Percentiles rank a stretch among this genome's conserved stretches.
Evolutionary conservation across 805 yeast genomes (phyloP).

Genomic region (Starmera quercuum): DNA sequence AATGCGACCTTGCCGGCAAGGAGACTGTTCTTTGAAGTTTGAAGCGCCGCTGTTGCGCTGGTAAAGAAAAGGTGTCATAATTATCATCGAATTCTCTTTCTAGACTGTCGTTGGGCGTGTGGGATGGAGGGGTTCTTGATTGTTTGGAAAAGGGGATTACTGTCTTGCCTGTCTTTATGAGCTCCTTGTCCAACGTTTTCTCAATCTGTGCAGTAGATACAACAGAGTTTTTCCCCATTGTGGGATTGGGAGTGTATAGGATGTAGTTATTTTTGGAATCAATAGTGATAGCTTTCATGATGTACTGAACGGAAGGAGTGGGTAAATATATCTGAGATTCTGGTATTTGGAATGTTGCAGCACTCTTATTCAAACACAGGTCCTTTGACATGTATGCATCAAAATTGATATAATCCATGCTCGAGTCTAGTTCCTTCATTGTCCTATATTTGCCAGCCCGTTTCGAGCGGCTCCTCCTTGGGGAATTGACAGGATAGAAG

Average conservation of each 20-base stretch:
- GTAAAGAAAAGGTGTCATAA: not conserved
- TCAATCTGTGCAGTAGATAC: conserved; percentile 12
- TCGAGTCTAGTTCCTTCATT: conserved; percentile 13
- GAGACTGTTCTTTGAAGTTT: conserved; percentile 14
- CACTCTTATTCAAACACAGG: conserved; percentile 12
- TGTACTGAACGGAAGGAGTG: conserved; percentile 7
- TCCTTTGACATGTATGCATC: conserved; percentile 17
- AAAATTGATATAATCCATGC: conserved; percentile 14
- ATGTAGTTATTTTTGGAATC: conserved; percentile 20
- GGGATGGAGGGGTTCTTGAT: not conserved
- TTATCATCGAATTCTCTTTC: not conserved
- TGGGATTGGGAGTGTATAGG: conserved; percentile 17
- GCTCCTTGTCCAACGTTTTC: conserved; percentile 12
- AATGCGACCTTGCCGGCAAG: conserved; percentile 9
- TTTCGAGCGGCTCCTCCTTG: conserved; percentile 13
- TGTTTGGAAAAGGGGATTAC: not conserved
- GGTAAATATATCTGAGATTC: conserved; percentile 6
- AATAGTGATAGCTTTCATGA: conserved; percentile 13
- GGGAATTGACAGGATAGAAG: conserved; percentile 18
- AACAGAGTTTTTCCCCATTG: conserved; percentile 12
- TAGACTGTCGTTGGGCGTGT: not conserved
- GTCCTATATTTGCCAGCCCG: conserved; percentile 19
- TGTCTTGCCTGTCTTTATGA: conserved; percentile 12
- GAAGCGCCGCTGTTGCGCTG: not conserved
- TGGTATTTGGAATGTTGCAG: conserved; percentile 6